Evolutionary conservation across 345 rosid genomes (phyloP).

Genomic region (Citrus cavaleriei): DNA sequence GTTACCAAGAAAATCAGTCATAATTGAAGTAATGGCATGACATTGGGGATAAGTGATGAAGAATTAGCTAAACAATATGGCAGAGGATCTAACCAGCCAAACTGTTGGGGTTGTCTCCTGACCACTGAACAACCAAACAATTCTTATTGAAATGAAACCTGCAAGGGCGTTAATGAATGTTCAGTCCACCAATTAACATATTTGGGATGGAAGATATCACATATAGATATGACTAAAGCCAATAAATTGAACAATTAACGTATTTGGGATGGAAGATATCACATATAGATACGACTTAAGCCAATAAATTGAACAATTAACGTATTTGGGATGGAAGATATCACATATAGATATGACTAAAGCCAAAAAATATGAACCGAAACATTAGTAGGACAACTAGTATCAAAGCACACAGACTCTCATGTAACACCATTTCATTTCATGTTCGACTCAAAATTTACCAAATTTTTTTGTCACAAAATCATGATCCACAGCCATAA

Average conservation of each 20-base stretch:
- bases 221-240: not conserved
- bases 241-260: not conserved
- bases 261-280: not conserved
- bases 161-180: conserved; percentile 18
- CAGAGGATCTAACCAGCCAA: conserved; percentile 63
- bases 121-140: conserved; percentile 89
- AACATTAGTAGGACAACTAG: not conserved
- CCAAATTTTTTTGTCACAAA: not conserved
- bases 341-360: not conserved
- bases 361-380: not conserved
- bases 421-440: not conserved
- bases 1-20: not conserved
- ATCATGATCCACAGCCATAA: not conserved
- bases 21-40: not conserved
- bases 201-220: not conserved
- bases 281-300: not conserved
- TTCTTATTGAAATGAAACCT: conserved; percentile 68
- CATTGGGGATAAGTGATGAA: not conserved
- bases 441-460: not conserved
- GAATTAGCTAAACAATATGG: not conserved
- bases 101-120: conserved; percentile 99
- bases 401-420: not conserved
- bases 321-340: not conserved
- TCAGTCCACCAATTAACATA: conserved; percentile 8
- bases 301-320: not conserved